Percentiles rank a stretch among this genome's conserved stretches.
Evolutionary conservation across 2,329 filamentous ascomycete genomes (phyloP).

Genomic region (Colletotrichum noveboracense): DNA sequence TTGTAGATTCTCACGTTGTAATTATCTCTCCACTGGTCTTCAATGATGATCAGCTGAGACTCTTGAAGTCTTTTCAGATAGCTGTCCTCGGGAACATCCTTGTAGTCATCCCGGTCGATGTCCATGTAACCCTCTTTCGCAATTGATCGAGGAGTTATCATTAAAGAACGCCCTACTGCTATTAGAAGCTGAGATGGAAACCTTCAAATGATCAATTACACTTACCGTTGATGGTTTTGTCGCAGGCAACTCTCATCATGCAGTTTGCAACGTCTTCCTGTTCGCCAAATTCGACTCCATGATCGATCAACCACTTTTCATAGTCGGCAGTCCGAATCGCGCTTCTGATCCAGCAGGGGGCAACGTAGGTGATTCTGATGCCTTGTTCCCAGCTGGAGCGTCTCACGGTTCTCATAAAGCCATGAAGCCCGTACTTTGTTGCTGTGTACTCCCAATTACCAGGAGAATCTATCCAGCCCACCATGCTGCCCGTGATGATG

Average conservation of each 20-base stretch:
- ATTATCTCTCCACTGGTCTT: constrained; percentile 39
- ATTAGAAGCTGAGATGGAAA: neutral
- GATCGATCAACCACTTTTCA: constrained; percentile 42
- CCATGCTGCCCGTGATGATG: constrained; percentile 53
- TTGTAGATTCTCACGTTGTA: neutral
- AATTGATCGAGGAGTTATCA: constrained; percentile 42
- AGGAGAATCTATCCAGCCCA: constrained; percentile 50
- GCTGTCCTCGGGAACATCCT: constrained; percentile 33
- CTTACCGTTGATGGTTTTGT: constrained; percentile 34
- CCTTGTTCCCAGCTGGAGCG: constrained; percentile 42
- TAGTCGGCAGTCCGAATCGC: constrained; percentile 42
- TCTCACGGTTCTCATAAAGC: constrained; percentile 46
- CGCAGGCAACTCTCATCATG: constrained; percentile 37
- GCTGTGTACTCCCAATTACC: constrained; percentile 45
- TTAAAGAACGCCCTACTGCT: constrained; percentile 40
- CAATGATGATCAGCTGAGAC: constrained; percentile 44
- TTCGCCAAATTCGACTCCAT: constrained; percentile 44
- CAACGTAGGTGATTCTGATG: constrained; percentile 52
- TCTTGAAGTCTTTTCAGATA: constrained; percentile 43
- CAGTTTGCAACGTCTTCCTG: constrained; percentile 34
- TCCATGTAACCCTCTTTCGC: constrained; percentile 45
- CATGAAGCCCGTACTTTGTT: constrained; percentile 48
- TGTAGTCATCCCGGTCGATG: constrained; percentile 41
- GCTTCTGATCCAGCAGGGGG: constrained; percentile 45
- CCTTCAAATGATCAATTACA: neutral